Percentiles rank a stretch among this genome's conserved stretches.
phyloP scores from a whole-genome alignment of 345 rosid genomes.

The Citrus sp. region DNA sequence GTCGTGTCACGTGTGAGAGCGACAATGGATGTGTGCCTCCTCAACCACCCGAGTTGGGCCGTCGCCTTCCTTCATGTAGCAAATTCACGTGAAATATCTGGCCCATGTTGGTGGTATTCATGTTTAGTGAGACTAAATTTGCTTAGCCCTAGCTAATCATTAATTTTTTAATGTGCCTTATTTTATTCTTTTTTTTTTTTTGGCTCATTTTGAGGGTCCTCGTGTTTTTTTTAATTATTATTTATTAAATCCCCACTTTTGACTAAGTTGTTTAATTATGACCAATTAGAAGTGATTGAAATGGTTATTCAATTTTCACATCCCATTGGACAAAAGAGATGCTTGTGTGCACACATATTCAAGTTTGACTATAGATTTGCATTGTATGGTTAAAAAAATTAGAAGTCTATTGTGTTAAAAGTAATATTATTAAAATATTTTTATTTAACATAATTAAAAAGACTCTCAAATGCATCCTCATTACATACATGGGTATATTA shows the following conservation, averaged over 20 bases:
- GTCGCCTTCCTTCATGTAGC: neutral
- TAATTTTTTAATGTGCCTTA: neutral
- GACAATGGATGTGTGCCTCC: constrained; percentile 20
- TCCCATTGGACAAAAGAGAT: neutral
- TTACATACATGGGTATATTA: too few relatives aligned
- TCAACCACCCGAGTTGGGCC: constrained; percentile 18
- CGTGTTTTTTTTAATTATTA: neutral
- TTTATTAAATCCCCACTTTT: neutral
- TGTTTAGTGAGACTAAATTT: neutral
- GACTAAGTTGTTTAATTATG: neutral
- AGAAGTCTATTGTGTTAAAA: too few relatives aligned
- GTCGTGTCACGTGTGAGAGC: constrained; percentile 24
- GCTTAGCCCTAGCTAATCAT: neutral
- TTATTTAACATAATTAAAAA: too few relatives aligned
- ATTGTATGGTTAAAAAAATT: too few relatives aligned
- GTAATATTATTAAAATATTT: too few relatives aligned
- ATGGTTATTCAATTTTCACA: neutral
- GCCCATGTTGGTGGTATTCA: constrained; percentile 10
- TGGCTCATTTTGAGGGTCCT: neutral
- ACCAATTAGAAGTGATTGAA: neutral
- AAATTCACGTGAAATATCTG: constrained; percentile 37
- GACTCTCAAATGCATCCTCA: too few relatives aligned
- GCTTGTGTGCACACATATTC: neutral
- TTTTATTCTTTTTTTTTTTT: neutral
- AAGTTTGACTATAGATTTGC: neutral